phyloP scores from a whole-genome alignment of 1,284 basidiomycete genomes.

The Pseudozyma sp. region DNA sequence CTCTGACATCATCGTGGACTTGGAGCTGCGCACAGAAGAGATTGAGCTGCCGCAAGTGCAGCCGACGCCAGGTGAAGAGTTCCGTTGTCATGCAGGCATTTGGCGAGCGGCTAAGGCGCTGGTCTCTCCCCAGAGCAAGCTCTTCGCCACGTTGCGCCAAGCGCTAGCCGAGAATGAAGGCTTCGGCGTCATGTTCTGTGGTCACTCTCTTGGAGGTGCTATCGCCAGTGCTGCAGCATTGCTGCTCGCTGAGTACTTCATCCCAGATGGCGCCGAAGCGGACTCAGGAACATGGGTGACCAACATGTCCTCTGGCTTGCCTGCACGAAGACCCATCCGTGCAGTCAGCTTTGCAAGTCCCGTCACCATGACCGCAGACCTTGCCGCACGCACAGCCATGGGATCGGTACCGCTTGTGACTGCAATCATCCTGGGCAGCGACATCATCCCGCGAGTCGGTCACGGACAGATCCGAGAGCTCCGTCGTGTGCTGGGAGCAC shows the following conservation, averaged over 20 bases:
- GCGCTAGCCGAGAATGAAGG: constrained; percentile 61
- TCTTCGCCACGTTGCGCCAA: constrained; percentile 54
- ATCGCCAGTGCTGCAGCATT: constrained; percentile 65
- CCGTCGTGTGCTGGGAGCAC: constrained; percentile 65
- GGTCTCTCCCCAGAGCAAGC: constrained; percentile 56
- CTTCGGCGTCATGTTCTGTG: constrained; percentile 65
- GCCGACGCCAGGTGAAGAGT: constrained; percentile 45
- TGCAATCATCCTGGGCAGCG: constrained; percentile 60
- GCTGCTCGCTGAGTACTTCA: constrained; percentile 62
- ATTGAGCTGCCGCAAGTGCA: constrained; percentile 59
- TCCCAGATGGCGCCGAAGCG: constrained; percentile 38
- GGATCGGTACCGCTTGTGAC: constrained; percentile 64
- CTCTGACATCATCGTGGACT: constrained; percentile 67
- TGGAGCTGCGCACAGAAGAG: constrained; percentile 63
- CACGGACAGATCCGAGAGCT: constrained; percentile 67
- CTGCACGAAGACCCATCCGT: constrained; percentile 57
- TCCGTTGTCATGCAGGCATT: constrained; percentile 65
- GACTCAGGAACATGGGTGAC: constrained; percentile 60
- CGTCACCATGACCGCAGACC: constrained; percentile 60
- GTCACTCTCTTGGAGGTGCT: constrained; percentile 65
- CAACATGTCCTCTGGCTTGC: constrained; percentile 55
- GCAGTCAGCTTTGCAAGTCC: constrained; percentile 67
- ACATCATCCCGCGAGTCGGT: constrained; percentile 64
- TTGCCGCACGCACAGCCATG: constrained; percentile 52
- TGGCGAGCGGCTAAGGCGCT: constrained; percentile 63